A percentile compares a stretch with the other conserved stretches of the same genome.
Conservation (phyloP, 345 rosid species). For the Boechera retrofracta region DNA sequence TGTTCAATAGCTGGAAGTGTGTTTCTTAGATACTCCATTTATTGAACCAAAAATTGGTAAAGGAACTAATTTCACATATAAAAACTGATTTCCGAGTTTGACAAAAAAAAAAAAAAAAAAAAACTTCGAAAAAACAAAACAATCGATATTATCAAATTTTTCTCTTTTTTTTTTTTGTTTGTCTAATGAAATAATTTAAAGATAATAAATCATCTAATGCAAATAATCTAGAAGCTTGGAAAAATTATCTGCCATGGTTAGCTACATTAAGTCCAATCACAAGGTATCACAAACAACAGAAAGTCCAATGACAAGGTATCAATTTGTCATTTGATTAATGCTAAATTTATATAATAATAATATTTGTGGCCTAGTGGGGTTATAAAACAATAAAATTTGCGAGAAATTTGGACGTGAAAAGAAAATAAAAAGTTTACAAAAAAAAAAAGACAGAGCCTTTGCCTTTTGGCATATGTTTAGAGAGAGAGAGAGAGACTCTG, state of each 20-base stretch:
- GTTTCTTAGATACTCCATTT: too few species aligned
- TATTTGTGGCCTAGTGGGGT: too few species aligned
- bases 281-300: background rate
- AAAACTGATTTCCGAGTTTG: too few species aligned
- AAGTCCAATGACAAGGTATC: slow-evolving; percentile 24
- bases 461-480: slow-evolving; percentile 33
- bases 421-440: too few species aligned
- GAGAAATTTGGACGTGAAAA: slow-evolving; percentile 26
- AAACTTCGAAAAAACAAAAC: too few species aligned
- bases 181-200: background rate
- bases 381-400: too few species aligned
- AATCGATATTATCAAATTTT: background rate
- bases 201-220: background rate
- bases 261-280: slow-evolving; percentile 15
- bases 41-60: too few species aligned
- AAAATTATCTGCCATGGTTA: too few species aligned
- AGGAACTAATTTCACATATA: too few species aligned
- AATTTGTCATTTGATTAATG: slow-evolving; percentile 12
- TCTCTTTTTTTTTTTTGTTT: background rate
- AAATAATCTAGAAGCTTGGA: slow-evolving; percentile 7
- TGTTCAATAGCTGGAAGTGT: too few species aligned
- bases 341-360: background rate
- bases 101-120: too few species aligned
- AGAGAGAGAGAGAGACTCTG: slow-evolving; percentile 22
- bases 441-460: slow-evolving; percentile 22